A percentile compares a stretch with the other conserved stretches of the same genome.
These are phyloP conservation scores for Pseudopyrenochaeta lycopersici DNA, from an alignment of 2,329 filamentous ascomycete genomes.

Conservation along the genomic window DNA sequence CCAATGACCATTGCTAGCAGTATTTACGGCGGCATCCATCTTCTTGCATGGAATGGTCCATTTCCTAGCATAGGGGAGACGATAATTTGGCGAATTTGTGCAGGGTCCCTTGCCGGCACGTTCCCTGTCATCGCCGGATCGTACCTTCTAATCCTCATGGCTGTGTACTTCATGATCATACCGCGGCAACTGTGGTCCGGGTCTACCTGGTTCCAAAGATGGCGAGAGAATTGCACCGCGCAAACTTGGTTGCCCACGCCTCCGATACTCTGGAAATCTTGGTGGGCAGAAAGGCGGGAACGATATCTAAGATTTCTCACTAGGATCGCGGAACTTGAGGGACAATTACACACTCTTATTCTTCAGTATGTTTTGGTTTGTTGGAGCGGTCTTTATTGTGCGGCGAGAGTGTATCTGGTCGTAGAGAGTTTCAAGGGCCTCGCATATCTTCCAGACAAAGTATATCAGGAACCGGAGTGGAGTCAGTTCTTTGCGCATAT, in stretches of 20 bases:
- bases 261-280: background rate
- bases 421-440: slow-evolving; percentile 30
- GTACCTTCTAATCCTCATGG: background rate
- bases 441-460: slow-evolving; percentile 18
- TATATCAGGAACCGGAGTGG: slow-evolving; percentile 23
- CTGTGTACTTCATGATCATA: background rate
- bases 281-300: background rate
- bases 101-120: slow-evolving; percentile 1
- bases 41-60: slow-evolving; percentile 32
- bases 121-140: background rate
- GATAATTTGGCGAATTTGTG: slow-evolving; percentile 24
- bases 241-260: background rate
- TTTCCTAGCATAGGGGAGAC: slow-evolving; percentile 14
- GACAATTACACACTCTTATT: background rate
- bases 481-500: slow-evolving; percentile 25
- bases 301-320: background rate
- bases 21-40: slow-evolving; percentile 28
- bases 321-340: background rate
- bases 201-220: background rate
- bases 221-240: background rate
- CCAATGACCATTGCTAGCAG: slow-evolving; percentile 1
- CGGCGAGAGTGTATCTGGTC: slow-evolving; percentile 10
- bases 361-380: background rate
- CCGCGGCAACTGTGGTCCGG: background rate
- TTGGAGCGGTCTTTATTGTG: background rate